Conservation (phyloP, 495 filamentous ascomycete species). For the Penicillium soppii region DNA sequence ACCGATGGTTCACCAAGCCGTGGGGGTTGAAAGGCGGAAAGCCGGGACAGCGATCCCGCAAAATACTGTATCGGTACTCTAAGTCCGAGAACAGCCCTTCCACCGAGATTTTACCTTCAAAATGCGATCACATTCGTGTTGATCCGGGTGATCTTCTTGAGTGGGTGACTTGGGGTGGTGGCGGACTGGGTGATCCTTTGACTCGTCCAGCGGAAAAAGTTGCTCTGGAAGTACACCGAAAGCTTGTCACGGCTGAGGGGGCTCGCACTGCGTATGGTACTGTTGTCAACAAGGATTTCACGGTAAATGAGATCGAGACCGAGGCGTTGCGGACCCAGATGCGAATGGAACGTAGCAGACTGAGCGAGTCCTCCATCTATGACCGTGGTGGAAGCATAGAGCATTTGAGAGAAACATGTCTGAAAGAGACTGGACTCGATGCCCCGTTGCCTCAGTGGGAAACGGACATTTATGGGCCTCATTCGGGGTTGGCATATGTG, state of each 20-base stretch:
- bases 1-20: constrained; percentile 52
- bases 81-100: constrained; percentile 26
- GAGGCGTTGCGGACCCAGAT: constrained; percentile 29
- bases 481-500: constrained; percentile 33
- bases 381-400: constrained; percentile 41
- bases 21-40: constrained; percentile 50
- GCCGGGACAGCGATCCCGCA: constrained; percentile 43
- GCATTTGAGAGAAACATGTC: constrained; percentile 27
- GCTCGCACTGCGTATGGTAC: constrained; percentile 45
- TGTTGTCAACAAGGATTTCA: constrained; percentile 32
- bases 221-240: constrained; percentile 45
- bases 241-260: constrained; percentile 45
- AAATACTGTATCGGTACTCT: constrained; percentile 41
- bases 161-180: constrained; percentile 54
- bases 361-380: constrained; percentile 22
- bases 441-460: constrained; percentile 39
- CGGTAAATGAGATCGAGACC: constrained; percentile 29
- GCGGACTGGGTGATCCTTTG: constrained; percentile 49
- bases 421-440: constrained; percentile 39
- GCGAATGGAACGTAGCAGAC: constrained; percentile 12
- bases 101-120: constrained; percentile 36
- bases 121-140: constrained; percentile 50
- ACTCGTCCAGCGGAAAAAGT: constrained; percentile 46
- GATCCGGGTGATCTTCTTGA: constrained; percentile 49
- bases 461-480: constrained; percentile 33